Base-by-base conservation (phyloP, 2,329 filamentous ascomycete genomes). In the Lachnellula arida region DNA sequence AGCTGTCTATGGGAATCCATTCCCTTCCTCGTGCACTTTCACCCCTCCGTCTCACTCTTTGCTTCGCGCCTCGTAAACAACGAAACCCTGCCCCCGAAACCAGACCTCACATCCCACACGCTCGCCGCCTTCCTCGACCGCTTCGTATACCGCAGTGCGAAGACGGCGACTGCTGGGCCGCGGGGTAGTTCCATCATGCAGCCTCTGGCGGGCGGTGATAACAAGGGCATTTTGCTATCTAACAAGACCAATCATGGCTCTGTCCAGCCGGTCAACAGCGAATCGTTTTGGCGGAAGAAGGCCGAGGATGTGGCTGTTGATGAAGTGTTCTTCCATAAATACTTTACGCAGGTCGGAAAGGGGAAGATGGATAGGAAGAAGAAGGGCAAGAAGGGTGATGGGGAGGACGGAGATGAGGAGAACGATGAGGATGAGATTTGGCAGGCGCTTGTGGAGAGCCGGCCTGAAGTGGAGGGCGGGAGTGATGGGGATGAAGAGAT, bases 251-350 rank as follows among this genome's bases (percentile, higher is more conserved):
- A 62, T 4, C 63, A 82, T 78, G 66, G 80, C 77, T 60, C 81
- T 76, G 71, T 79, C 78, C 43, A 79, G 25, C 80, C 85, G 2
- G 80, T 99, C 72, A 99, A 99, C 73, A 87, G 87, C 1, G 88
- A 95, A 60, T 78, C 84, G 3, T 99, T 99, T 78, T 96, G 91
- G 90, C 87, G 86, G 67, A 91, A 90, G 81, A 92, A 91, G 75
- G 79, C 82, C n/a, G 86, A 91, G 61, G 86, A 97, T 53, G 87
- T 99, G 46, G 86, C 88, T 3, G 90, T 86, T 0, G 92, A 99
- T 63, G 94, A 99, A 70, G 89, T 91, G 40, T 99, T 99, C 82
- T 99, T 99, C 82, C 94, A 99, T 73, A 86, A 91, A 63, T 99
- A 99, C 81, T 99, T 99, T 74, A 86, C 84, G 58, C 82, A 86